phyloP scores from a whole-genome alignment of 2,329 filamentous ascomycete species.

The Trichoderma sp. region DNA sequence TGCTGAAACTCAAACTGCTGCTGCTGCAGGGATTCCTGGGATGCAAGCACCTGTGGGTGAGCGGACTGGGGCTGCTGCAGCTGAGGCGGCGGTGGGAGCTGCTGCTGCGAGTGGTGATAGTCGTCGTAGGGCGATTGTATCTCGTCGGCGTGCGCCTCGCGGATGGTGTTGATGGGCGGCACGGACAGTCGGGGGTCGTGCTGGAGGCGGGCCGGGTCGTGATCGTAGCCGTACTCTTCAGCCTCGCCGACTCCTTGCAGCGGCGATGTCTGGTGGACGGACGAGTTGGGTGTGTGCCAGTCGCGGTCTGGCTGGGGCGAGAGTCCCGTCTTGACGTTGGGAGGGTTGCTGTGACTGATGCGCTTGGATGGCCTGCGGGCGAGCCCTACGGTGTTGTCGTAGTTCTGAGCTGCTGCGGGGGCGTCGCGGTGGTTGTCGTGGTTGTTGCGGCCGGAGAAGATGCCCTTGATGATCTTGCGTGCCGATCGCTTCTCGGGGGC shows the following conservation, averaged over 20 bases:
- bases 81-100: conserved; percentile 23
- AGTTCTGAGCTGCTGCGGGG: conserved; percentile 34
- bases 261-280: conserved; percentile 36
- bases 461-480: conserved; percentile 53
- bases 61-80: conserved; percentile 25
- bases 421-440: conserved; percentile 22
- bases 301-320: conserved; percentile 27
- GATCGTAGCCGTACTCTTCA: conserved; percentile 34
- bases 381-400: conserved; percentile 50
- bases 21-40: conserved; percentile 32
- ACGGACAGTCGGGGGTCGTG: conserved; percentile 13
- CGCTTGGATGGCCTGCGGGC: conserved; percentile 57
- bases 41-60: conserved; percentile 22
- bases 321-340: conserved; percentile 42
- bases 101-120: conserved; percentile 32
- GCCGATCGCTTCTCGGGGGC: conserved; percentile 48
- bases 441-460: conserved; percentile 39
- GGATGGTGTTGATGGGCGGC: conserved; percentile 41
- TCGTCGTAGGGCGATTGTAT: conserved; percentile 47
- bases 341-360: conserved; percentile 44
- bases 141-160: conserved; percentile 43
- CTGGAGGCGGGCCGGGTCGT: background rate
- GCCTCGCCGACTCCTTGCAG: conserved; percentile 44
- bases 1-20: conserved; percentile 30
- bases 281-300: conserved; percentile 24